These are phyloP conservation scores for Senna siamea DNA, from an alignment of 306 rosid genomes.

Conservation along the genomic window DNA sequence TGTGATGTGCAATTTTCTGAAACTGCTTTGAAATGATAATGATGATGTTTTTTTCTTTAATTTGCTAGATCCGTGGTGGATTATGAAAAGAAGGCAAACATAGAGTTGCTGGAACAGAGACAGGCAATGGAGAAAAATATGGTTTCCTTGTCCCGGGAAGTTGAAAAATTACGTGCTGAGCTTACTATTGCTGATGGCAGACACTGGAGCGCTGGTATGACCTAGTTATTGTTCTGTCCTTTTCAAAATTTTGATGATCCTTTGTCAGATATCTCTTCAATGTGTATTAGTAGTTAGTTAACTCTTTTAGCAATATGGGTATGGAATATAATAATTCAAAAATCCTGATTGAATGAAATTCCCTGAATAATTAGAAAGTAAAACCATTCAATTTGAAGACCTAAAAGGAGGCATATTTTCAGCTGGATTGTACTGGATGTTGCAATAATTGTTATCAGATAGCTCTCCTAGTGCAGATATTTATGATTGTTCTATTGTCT, in stretches of 20 bases:
- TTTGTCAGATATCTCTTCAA: conserved; percentile 3
- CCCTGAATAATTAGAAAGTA: conserved; percentile 23
- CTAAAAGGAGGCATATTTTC: not conserved
- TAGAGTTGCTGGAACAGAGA: conserved; percentile 87
- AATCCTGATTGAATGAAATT: conserved; percentile 24
- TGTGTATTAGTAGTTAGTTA: conserved; percentile 3
- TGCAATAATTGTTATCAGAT: conserved; percentile 4
- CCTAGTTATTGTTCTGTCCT: conserved; percentile 22
- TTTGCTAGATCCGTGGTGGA: conserved; percentile 62
- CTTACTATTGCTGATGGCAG: conserved; percentile 67
- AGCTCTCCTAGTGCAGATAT: not conserved
- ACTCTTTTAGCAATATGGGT: not conserved
- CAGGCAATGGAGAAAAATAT: conserved; percentile 85
- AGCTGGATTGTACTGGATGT: not conserved
- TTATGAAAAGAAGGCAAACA: conserved; percentile 83
- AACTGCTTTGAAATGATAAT: conserved; percentile 4
- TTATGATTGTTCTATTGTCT: conserved; percentile 20
- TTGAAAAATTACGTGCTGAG: conserved; percentile 88
- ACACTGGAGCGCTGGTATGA: conserved; percentile 83
- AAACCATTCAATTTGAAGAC: conserved; percentile 7
- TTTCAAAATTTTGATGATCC: conserved; percentile 29
- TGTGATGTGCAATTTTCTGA: not conserved
- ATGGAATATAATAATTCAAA: not conserved
- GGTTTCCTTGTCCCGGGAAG: conserved; percentile 94
- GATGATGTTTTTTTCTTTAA: conserved; percentile 17